Evolutionary conservation across 2,329 filamentous ascomycete species (phyloP), one percentile per base, ranked within the genome.

Genomic region (Aspergillus versicolor): DNA sequence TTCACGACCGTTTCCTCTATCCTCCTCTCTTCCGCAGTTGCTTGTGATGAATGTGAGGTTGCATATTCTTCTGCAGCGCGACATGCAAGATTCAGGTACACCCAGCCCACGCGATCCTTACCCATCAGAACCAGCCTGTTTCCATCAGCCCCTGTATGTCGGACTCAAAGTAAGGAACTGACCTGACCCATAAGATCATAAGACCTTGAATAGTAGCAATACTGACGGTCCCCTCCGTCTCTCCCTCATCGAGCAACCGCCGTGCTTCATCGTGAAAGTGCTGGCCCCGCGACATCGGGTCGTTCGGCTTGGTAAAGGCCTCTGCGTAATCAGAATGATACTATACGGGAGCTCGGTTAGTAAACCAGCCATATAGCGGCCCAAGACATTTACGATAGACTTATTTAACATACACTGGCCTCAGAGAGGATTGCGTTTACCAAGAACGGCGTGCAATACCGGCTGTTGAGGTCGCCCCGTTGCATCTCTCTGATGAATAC

Each of bases 341-440:
- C 62, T 65, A 57, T n/a, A 48, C n/a, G 46, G 22, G 9, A 21
- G n/a, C 27, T 15, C 5, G 34, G 27, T 56, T 41, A 60, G 54
- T 21, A 32, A 27, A 54, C n/a, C 27, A 19, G 19, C 19, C 19
- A 19, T 19, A 19, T 2, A 19, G 2, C 19, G 19, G 19, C 19
- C 19, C 19, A 19, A 19, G 19, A 19, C 19, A 19, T 19, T 19
- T 19, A 19, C 19, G 19, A 19, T 19, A 19, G 40, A 42, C n/a
- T 47, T 32, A 52, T 40, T 15, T 12, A 32, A 66, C 70, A 56
- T 63, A 72, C 70, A 63, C 71, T 69, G 34, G 69, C 67, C 50
- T 70, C 66, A 12, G 68, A 61, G 1, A 73, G 61, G 22, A 74
- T 70, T n/a, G 65, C 63, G 57, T 74, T 74, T 24, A 73, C 71